phyloP scores from a whole-genome alignment of 2,329 filamentous ascomycete genomes.

The Aureobasidium lini region DNA sequence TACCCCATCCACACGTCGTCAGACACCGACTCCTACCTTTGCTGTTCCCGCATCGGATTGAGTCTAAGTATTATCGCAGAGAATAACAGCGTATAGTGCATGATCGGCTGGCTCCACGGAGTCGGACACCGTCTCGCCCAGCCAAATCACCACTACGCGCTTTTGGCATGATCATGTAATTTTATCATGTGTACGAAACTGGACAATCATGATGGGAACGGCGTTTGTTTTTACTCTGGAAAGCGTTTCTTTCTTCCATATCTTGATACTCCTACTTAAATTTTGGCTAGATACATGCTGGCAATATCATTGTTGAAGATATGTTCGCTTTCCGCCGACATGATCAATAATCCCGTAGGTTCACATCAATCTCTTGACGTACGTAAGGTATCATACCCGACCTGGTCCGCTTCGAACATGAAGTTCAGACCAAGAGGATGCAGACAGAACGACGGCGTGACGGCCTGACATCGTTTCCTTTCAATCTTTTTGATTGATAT shows the following conservation, averaged over 20 bases:
- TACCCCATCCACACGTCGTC: constrained; percentile 22
- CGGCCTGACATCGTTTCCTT: too few species aligned
- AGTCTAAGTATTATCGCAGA: constrained; percentile 10
- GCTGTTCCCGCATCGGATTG: constrained; percentile 4
- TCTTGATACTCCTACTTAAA: background rate
- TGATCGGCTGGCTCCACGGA: background rate
- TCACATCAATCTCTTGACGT: background rate
- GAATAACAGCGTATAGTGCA: constrained; percentile 12
- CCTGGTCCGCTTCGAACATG: too few species aligned
- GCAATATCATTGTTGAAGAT: background rate
- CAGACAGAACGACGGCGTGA: too few species aligned
- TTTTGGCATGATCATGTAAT: constrained; percentile 5
- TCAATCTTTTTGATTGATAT: too few species aligned
- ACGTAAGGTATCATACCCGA: too few species aligned
- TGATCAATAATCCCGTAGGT: background rate
- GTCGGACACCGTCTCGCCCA: background rate
- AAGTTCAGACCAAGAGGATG: too few species aligned
- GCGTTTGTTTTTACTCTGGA: background rate
- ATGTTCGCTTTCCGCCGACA: too few species aligned
- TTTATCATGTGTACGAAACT: constrained; percentile 3
- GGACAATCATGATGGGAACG: constrained; percentile 7
- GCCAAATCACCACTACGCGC: background rate
- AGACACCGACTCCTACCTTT: background rate
- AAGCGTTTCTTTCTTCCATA: background rate
- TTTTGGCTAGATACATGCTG: background rate